Percentiles rank a stretch among this genome's conserved stretches.
phyloP scores from a whole-genome alignment of 2,329 filamentous ascomycete genomes.

The Phaeosphaeria sp. region DNA sequence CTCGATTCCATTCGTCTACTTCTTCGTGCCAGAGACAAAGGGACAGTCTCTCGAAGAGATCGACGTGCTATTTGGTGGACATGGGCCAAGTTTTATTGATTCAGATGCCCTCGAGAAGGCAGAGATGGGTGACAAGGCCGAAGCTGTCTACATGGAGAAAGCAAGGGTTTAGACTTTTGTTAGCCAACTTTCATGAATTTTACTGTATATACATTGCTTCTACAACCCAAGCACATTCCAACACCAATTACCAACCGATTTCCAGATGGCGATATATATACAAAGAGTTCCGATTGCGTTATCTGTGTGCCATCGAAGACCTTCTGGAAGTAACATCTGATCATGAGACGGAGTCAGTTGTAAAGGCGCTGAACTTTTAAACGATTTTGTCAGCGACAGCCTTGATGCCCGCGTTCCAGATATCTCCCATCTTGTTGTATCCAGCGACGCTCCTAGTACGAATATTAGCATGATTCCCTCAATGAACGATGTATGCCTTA shows the following conservation, averaged over 20 bases:
- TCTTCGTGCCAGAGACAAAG: slow-evolving; percentile 54
- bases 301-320: not conserved
- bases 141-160: not conserved
- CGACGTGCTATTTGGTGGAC: slow-evolving; percentile 52
- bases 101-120: not conserved
- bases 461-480: not conserved
- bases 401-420: slow-evolving; percentile 30
- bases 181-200: not conserved
- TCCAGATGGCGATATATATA: not conserved
- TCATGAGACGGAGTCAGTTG: not conserved
- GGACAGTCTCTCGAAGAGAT: slow-evolving; percentile 55
- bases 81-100: not conserved
- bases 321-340: not conserved
- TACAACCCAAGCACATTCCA: not conserved
- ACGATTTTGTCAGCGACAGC: slow-evolving; percentile 7
- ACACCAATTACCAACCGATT: not conserved
- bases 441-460: slow-evolving; percentile 27
- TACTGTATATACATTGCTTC: not conserved
- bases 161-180: not conserved
- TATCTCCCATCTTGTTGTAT: slow-evolving; percentile 38
- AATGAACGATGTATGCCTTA: slow-evolving; percentile 9
- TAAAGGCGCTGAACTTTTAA: not conserved
- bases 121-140: not conserved
- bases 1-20: slow-evolving; percentile 55
- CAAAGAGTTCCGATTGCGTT: not conserved